phyloP scores from a whole-genome alignment of 2,329 filamentous ascomycete species.

The Cladosporium sp. region DNA sequence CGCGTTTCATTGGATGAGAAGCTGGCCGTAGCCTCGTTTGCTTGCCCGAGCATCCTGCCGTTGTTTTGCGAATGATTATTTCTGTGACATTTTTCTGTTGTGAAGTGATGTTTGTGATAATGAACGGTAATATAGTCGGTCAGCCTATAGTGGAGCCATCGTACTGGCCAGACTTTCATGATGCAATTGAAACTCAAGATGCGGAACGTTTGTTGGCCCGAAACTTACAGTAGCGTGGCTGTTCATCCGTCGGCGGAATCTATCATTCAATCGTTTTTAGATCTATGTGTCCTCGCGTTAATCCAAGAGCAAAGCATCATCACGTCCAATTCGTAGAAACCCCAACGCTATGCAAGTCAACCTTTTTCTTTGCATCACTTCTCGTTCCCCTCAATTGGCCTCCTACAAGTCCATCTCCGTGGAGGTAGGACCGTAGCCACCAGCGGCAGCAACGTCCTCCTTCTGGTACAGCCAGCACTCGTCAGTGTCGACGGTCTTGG shows the following conservation, averaged over 20 bases:
- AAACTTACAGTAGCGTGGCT: background rate
- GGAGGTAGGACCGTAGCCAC: constrained; percentile 28
- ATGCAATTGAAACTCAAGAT: constrained; percentile 2
- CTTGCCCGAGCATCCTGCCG: too few relatives aligned
- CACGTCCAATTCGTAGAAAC: background rate
- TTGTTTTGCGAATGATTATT: background rate
- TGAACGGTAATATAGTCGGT: background rate
- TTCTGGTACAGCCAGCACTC: constrained; percentile 26
- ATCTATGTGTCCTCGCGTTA: background rate
- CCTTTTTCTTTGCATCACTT: background rate
- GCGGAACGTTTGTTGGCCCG: constrained; percentile 6
- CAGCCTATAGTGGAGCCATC: background rate
- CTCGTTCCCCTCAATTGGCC: background rate
- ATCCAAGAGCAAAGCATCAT: background rate
- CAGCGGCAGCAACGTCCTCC: constrained; percentile 26
- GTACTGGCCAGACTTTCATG: background rate
- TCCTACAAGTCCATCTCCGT: constrained; percentile 26
- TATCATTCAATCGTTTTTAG: background rate
- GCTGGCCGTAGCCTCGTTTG: too few relatives aligned
- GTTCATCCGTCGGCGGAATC: background rate
- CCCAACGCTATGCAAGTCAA: background rate
- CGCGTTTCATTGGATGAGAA: too few relatives aligned
- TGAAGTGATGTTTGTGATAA: background rate
- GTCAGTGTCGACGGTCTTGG: constrained; percentile 20
- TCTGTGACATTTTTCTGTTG: too few relatives aligned